These are phyloP conservation scores for Cladophialophora psammophila DNA, from an alignment of 2,329 filamentous ascomycete genomes.

Conservation along the genomic window DNA sequence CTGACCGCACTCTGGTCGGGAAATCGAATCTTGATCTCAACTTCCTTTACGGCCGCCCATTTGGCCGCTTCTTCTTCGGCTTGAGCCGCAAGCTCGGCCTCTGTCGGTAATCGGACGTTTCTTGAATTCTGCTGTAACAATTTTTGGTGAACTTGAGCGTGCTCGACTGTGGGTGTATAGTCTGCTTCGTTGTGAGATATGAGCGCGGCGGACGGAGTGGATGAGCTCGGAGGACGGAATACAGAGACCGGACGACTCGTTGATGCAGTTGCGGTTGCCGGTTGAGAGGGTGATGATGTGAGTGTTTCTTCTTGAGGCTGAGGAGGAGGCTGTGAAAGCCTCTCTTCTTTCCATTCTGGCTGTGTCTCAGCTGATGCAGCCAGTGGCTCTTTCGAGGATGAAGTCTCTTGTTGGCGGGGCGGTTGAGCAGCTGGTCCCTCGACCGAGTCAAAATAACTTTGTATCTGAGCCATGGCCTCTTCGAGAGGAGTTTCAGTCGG, in stretches of 20 bases:
- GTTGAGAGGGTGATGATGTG: slow-evolving; percentile 20
- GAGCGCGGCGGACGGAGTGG: slow-evolving; percentile 77
- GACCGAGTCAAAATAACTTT: slow-evolving; percentile 59
- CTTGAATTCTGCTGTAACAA: slow-evolving; percentile 76
- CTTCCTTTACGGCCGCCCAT: slow-evolving; percentile 69
- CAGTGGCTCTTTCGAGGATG: slow-evolving; percentile 24
- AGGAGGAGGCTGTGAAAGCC: slow-evolving; percentile 24
- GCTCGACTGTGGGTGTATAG: slow-evolving; percentile 81
- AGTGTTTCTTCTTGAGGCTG: slow-evolving; percentile 23
- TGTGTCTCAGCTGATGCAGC: slow-evolving; percentile 28
- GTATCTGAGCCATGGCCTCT: slow-evolving; percentile 84
- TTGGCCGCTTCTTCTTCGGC: slow-evolving; percentile 70
- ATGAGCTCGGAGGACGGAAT: slow-evolving; percentile 75
- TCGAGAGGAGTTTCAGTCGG: slow-evolving; percentile 79
- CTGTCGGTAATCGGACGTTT: slow-evolving; percentile 81
- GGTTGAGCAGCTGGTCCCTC: slow-evolving; percentile 23
- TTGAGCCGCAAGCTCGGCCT: slow-evolving; percentile 78
- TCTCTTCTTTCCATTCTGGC: slow-evolving; percentile 29
- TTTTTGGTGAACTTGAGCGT: slow-evolving; percentile 81
- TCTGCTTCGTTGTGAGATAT: slow-evolving; percentile 73
- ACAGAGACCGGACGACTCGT: slow-evolving; percentile 67
- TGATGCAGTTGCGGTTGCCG: slow-evolving; percentile 39
- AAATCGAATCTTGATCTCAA: slow-evolving; percentile 82
- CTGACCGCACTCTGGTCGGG: slow-evolving; percentile 84
- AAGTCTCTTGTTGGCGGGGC: slow-evolving; percentile 8